These are phyloP conservation scores for Metarhizium sp. DNA, from an alignment of 2,329 filamentous ascomycete species.

Conservation along the genomic window DNA sequence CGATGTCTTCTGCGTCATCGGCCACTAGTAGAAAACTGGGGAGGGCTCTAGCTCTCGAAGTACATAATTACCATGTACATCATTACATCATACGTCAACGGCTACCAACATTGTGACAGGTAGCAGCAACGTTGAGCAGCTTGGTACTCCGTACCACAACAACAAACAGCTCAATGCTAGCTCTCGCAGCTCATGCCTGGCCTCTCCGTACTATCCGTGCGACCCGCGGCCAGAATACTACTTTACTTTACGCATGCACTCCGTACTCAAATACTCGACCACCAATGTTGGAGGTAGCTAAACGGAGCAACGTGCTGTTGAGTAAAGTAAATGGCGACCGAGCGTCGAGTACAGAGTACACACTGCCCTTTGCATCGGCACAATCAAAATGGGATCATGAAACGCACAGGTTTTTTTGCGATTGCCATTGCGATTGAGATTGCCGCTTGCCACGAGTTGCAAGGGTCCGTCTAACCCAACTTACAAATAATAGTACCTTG, in stretches of 20 bases:
- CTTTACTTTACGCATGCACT: too few relatives aligned
- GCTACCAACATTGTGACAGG: neutral
- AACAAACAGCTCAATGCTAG: too few relatives aligned
- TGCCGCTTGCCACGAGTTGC: neutral
- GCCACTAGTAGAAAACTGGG: neutral
- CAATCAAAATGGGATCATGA: neutral
- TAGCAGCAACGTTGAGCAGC: neutral
- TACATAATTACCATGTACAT: too few relatives aligned
- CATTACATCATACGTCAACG: conserved; percentile 3
- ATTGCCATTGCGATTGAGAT: neutral
- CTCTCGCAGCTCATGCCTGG: too few relatives aligned
- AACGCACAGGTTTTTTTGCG: neutral
- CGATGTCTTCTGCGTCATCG: neutral
- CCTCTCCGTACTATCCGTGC: too few relatives aligned
- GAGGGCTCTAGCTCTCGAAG: neutral
- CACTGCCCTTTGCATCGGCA: neutral
- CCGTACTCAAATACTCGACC: too few relatives aligned
- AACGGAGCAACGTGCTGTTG: too few relatives aligned
- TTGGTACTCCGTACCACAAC: too few relatives aligned
- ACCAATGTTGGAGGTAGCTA: too few relatives aligned
- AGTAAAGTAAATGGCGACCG: too few relatives aligned
- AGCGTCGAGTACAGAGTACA: neutral
- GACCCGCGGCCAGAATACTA: too few relatives aligned
- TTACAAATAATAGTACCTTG: too few relatives aligned
- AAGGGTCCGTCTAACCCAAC: neutral